Conservation (phyloP, 2,329 filamentous ascomycete species). For the Lecanicillium sp. region DNA sequence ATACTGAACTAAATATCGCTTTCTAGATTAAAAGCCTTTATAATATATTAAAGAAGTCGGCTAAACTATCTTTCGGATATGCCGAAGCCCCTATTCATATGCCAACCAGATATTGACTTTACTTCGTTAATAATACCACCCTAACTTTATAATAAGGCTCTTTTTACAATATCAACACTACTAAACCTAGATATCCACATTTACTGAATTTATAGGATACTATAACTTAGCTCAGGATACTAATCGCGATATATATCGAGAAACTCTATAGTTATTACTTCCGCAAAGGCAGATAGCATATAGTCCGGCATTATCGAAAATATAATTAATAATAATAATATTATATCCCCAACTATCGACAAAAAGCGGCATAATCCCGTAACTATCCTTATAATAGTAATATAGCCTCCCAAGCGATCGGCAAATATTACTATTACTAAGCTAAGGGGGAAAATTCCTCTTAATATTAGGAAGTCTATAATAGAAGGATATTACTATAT, state of each 20-base stretch:
- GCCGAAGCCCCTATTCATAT: not conserved
- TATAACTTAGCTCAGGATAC: not conserved
- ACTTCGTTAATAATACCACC: not conserved
- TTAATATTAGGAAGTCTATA: not conserved
- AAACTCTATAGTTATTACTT: not conserved
- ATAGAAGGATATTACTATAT: no score
- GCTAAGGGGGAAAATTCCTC: conserved; percentile 1
- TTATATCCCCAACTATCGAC: not conserved
- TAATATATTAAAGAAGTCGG: not conserved
- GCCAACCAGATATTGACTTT: not conserved
- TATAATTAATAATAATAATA: not conserved
- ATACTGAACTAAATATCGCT: not conserved
- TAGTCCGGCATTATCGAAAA: not conserved
- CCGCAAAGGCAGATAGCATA: not conserved
- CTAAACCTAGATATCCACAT: not conserved
- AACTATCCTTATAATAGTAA: not conserved
- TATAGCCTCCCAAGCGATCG: not conserved
- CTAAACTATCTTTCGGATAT: not conserved
- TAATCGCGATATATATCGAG: not conserved
- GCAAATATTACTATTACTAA: not conserved
- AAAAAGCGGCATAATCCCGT: not conserved
- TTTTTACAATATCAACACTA: not conserved
- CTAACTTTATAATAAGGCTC: not conserved
- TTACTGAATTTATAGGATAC: not conserved
- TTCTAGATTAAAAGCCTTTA: not conserved